Evolutionary conservation across 805 yeast species (phyloP), one percentile per base, ranked within the genome.

Genomic region (Sungouiella thailandica): DNA sequence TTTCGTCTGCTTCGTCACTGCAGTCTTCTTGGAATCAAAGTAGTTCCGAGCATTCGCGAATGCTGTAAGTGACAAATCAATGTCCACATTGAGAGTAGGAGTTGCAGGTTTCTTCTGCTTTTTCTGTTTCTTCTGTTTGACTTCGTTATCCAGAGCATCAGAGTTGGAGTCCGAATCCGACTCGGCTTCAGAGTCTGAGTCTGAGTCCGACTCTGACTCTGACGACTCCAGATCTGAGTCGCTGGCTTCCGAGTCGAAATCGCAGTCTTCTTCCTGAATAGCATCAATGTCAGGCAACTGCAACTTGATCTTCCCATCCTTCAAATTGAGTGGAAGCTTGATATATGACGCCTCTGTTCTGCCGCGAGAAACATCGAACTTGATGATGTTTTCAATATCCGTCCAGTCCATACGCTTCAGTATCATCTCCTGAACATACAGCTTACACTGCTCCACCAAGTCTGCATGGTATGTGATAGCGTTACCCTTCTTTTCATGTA

Each of bases 371-470:
- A 85, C 80, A 50, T 90, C 95, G 32, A 78, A 68, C 30, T 71
- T 62, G 32, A 90, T 79, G 37, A 83, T 59, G 41, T 79, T 77
- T 52, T 83, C 96, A 41, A 89, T 89, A 40, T 86, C 82, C 27
- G 75, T 74, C 98, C 98, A 90, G 54, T 90, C 97, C 86, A 87
- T 85, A 43, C 85, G 89, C 51, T 85, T 93, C 36, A 81, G 79
- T 4, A 88, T 41, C 35, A 87, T 60, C 1, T 66, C 62, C 38
- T 80, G 82, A 4, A 90, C 83, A 2, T 83, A 80, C 6, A 53
- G 57, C 39, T 75, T 80, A 30, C 93, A 87, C 12, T 75, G 74
- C 31, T 83, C 93, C 4, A 89, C 87, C 17, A 75, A 46, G 17
- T 77, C 78, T 4, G 90, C 82, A 53, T 83, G 70, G 23, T 70